Evolutionary conservation across 2,329 filamentous ascomycete species (phyloP).

Genomic region (Pyricularia pennisetigena): DNA sequence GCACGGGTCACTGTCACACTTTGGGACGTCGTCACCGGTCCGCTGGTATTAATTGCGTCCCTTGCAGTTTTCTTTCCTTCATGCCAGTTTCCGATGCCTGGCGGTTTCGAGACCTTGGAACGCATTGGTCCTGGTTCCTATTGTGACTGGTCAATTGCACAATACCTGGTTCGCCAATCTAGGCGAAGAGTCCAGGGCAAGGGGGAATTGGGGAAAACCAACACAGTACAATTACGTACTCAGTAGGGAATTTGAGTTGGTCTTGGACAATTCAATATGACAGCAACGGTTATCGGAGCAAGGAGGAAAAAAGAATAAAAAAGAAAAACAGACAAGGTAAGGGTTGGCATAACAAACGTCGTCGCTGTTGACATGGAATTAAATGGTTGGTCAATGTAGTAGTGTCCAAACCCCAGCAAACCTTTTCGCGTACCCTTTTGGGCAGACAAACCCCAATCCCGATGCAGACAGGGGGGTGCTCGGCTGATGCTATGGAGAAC

Average conservation of each 20-base stretch:
- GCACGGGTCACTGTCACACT: background rate
- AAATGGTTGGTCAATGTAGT: background rate
- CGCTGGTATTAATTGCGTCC: background rate
- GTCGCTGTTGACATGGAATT: background rate
- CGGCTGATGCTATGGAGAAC: background rate
- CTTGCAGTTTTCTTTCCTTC: background rate
- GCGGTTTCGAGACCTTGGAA: background rate
- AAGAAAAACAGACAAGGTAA: background rate
- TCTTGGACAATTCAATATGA: background rate
- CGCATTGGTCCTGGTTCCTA: background rate
- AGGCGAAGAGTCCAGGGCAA: background rate
- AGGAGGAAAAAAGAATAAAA: slow-evolving; percentile 12
- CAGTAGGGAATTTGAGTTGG: background rate
- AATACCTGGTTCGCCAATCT: background rate
- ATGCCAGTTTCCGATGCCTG: background rate
- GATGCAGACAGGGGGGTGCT: background rate
- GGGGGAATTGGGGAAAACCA: background rate
- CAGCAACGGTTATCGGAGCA: slow-evolving; percentile 7
- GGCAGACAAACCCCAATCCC: background rate
- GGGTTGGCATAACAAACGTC: background rate
- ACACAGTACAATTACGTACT: background rate
- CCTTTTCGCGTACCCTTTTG: background rate
- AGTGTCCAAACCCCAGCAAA: background rate
- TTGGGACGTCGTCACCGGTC: background rate
- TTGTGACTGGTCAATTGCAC: background rate